Percentiles rank a stretch among this genome's conserved stretches.
Conservation (phyloP, 129 eudicot species). For the Artemisia tridentata region DNA sequence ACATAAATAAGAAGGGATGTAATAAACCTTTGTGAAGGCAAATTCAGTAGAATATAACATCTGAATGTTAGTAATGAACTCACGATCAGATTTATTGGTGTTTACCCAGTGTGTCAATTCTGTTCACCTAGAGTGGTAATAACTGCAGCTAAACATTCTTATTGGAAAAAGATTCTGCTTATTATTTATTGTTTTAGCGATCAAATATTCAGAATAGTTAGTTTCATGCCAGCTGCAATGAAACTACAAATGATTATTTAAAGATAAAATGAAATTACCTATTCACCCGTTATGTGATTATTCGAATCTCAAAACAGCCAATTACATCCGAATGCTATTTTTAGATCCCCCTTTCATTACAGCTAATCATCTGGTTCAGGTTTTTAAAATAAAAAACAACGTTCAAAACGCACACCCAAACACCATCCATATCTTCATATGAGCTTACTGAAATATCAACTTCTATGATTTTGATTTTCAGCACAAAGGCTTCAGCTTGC, state of each 20-base stretch:
- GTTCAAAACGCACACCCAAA: neutral
- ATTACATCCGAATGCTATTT: no score
- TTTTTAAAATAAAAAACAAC: no score
- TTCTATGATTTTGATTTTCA: conserved; percentile 14
- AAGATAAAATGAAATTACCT: neutral
- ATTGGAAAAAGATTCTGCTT: neutral
- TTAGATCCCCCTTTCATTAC: no score
- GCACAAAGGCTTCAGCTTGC: conserved; percentile 99
- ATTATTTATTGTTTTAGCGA: no score
- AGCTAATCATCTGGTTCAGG: no score
- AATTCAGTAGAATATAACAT: neutral
- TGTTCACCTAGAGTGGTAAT: neutral
- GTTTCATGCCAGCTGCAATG: neutral
- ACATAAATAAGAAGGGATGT: neutral
- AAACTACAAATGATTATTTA: neutral
- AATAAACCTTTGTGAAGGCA: neutral
- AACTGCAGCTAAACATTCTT: neutral
- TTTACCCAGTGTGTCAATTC: neutral
- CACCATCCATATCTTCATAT: neutral
- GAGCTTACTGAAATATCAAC: neutral
- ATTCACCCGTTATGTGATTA: neutral
- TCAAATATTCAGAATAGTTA: neutral
- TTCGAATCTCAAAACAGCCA: neutral
- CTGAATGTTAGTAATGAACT: neutral
- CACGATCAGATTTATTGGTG: neutral